phyloP scores from a whole-genome alignment of 352 stramenopile genomes.

The Halophytophthora polymorphica region DNA sequence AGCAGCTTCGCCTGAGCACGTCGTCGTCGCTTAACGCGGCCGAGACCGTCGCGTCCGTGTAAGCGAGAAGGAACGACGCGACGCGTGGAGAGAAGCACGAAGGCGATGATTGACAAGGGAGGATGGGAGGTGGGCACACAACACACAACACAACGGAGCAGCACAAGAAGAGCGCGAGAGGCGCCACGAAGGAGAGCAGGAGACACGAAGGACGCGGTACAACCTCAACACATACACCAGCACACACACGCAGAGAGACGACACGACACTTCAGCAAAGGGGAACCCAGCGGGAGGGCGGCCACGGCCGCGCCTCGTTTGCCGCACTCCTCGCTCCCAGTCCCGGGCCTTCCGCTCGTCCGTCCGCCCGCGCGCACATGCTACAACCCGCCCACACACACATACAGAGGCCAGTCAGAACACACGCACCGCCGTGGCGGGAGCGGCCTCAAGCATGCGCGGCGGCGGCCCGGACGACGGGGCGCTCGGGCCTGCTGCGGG shows the following conservation, averaged over 20 bases:
- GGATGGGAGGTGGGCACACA: not conserved
- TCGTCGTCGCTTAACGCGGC: constrained; percentile 19
- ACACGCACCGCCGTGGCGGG: constrained; percentile 16
- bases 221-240: constrained; percentile 19
- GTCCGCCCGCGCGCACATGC: too few relatives aligned
- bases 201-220: constrained; percentile 8
- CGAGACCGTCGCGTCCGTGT: constrained; percentile 13
- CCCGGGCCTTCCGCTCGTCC: too few relatives aligned
- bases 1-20: constrained; percentile 22
- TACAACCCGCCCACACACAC: not conserved
- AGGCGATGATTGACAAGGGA: not conserved
- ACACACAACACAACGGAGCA: constrained; percentile 4
- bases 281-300: too few relatives aligned
- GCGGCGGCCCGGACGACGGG: constrained; percentile 12
- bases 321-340: too few relatives aligned
- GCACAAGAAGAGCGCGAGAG: constrained; percentile 1
- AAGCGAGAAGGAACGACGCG: too few relatives aligned
- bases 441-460: too few relatives aligned
- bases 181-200: not conserved
- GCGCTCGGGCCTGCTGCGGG: constrained; percentile 8
- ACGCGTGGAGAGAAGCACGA: constrained; percentile 7
- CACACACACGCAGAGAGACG: not conserved
- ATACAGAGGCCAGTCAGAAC: constrained; percentile 8
- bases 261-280: too few relatives aligned
- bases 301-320: too few relatives aligned